Conservation (phyloP, 371 early-diverging fungal species). For the Blakeslea trispora region DNA sequence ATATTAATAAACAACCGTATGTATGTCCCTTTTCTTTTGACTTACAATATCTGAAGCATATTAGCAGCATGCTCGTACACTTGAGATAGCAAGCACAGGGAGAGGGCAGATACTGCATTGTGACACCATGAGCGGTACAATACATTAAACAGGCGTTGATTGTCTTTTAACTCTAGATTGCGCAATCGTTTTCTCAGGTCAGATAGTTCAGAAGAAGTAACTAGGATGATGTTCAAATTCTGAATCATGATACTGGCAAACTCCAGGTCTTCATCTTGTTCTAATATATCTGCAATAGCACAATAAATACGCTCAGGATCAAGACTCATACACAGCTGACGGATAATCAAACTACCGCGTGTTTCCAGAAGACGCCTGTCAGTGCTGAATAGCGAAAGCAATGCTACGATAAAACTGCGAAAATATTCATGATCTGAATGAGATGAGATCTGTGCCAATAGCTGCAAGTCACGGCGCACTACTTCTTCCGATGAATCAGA, state of each 20-base stretch:
- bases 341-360: constrained; percentile 84
- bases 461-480: constrained; percentile 81
- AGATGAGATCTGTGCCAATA: constrained; percentile 91
- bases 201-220: constrained; percentile 87
- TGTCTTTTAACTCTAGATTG: constrained; percentile 66
- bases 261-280: constrained; percentile 81
- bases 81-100: constrained; percentile 87
- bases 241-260: constrained; percentile 93
- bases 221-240: constrained; percentile 87
- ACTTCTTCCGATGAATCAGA: constrained; percentile 91
- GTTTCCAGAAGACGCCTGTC: constrained; percentile 84
- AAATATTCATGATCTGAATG: constrained; percentile 81
- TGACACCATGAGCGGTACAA: constrained; percentile 92
- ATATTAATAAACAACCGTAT: too few relatives aligned
- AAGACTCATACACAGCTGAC: constrained; percentile 84
- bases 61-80: constrained; percentile 85
- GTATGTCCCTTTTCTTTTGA: not conserved
- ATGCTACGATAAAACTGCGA: constrained; percentile 72
- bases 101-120: constrained; percentile 86
- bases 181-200: constrained; percentile 75
- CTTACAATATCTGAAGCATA: constrained; percentile 77
- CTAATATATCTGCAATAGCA: constrained; percentile 79
- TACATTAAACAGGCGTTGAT: constrained; percentile 72
- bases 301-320: constrained; percentile 86
- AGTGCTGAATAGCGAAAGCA: constrained; percentile 83